Conservation (phyloP, 2,329 filamentous ascomycete species). For the Claviceps purpurea region DNA sequence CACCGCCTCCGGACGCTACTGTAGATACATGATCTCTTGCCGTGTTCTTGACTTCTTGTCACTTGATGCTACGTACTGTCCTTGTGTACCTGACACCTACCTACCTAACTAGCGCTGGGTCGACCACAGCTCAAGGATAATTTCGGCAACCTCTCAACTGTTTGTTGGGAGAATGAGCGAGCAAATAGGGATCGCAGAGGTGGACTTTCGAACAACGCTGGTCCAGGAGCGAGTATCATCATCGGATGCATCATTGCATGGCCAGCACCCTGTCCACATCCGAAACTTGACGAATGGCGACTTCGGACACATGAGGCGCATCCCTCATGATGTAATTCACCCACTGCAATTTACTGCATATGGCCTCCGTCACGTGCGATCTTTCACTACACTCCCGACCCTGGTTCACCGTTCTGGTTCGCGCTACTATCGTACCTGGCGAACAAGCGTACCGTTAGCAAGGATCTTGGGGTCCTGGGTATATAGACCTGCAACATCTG, state of each 20-base stretch:
- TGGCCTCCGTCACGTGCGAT: not conserved
- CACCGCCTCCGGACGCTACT: too few species aligned
- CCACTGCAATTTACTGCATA: conserved; percentile 4
- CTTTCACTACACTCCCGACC: not conserved
- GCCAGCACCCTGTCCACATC: not conserved
- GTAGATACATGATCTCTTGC: too few species aligned
- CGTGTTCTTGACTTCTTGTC: too few species aligned
- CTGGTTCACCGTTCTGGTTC: too few species aligned
- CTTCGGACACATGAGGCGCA: not conserved
- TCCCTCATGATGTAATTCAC: not conserved
- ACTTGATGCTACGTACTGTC: too few species aligned
- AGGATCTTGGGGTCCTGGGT: conserved; percentile 1
- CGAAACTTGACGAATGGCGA: not conserved
- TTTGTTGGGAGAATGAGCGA: too few species aligned
- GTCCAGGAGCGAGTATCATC: not conserved
- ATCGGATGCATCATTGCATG: not conserved
- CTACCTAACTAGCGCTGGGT: too few species aligned
- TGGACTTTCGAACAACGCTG: not conserved
- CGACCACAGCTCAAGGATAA: too few species aligned
- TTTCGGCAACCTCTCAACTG: too few species aligned
- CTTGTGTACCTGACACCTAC: too few species aligned
- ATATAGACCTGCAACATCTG: conserved; percentile 2
- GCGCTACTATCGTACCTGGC: not conserved
- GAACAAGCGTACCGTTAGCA: not conserved
- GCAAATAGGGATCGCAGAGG: too few species aligned